These are phyloP conservation scores for Striga asiatica DNA, from an alignment of 257 asterid genomes.

Conservation along the genomic window DNA sequence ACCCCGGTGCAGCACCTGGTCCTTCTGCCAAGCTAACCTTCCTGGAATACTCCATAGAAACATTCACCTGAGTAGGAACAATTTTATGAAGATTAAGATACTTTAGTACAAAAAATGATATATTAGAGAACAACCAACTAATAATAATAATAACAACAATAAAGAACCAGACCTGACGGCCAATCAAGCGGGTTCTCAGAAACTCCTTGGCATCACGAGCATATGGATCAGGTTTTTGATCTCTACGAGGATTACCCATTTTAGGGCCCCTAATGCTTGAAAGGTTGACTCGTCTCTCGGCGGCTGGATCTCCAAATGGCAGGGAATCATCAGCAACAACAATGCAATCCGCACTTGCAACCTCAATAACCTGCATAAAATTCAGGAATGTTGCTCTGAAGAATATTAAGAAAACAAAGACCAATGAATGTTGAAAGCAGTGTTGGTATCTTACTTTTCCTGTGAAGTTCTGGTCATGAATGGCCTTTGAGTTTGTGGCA, in stretches of 20 bases:
- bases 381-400: conserved; percentile 9
- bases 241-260: conserved; percentile 93
- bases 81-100: conserved; percentile 10
- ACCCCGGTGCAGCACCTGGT: conserved; percentile 35
- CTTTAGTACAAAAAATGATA: neutral
- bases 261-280: conserved; percentile 94
- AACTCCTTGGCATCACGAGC: conserved; percentile 98
- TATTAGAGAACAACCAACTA: too few relatives aligned
- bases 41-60: conserved; percentile 94
- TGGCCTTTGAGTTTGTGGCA: conserved; percentile 80
- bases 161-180: conserved; percentile 54
- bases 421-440: neutral
- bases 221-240: conserved; percentile 86
- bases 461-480: conserved; percentile 86
- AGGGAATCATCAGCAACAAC: conserved; percentile 84
- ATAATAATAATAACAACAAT: conserved; percentile 13
- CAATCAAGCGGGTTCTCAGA: conserved; percentile 78
- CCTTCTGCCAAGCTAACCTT: conserved; percentile 72
- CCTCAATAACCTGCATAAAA: conserved; percentile 86
- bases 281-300: conserved; percentile 89
- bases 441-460: conserved; percentile 53
- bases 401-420: neutral
- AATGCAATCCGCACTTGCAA: conserved; percentile 82
- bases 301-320: conserved; percentile 88
- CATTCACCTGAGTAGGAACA: conserved; percentile 54